Base-by-base conservation (phyloP, 805 yeast species). In the Barnettozyma botsteinii region DNA sequence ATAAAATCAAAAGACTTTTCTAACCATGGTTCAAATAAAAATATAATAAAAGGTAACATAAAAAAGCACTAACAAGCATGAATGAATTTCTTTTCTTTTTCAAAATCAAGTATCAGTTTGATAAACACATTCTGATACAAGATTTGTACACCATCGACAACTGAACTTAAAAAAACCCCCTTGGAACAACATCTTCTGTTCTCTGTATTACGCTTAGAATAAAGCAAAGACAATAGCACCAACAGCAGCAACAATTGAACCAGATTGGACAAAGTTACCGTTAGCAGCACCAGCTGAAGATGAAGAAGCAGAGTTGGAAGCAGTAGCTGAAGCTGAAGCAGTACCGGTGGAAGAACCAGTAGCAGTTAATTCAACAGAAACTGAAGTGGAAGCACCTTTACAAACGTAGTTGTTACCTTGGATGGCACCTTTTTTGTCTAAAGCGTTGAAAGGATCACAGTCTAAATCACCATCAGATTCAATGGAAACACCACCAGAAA, bases 401-500 rank as follows among this genome's bases (percentile, higher is more conserved):
- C 94, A 85, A 56, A 66, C 73, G 72, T 78, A 89, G 56, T 78
- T 71, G 72, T 86, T 87, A 77, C 98, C 98, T 70, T 81, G 87
- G 66, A 93, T 80, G 62, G 75, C 85, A 67, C 95, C 94, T 56
- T 74, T 72, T 59, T 69, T 65, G 75, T 85, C 80, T 61, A 86
- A 75, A 40, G 65, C 57, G 64, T 83, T 75, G 72, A 89, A 86
- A 40, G 73, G 70, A 47, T 72, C 63, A 79, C 98, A 93, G 68
- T 87, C 79, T 67, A 86, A 79, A 57, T 83, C 81, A 61, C 85
- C 83, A 43, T 68, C 61, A 46, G 96, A 74, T 62, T 81, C 82
- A 60, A 93, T 73, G 59, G 70, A 69, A 69, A 89, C 94, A 66
- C 95, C 96, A 77, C 98, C 98, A 62, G 78, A 77, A 57, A 93